Percentiles rank a stretch among this genome's conserved stretches.
These are phyloP conservation scores for Cryphonectria nitschkei DNA, from an alignment of 2,329 filamentous ascomycete species.

Conservation along the genomic window DNA sequence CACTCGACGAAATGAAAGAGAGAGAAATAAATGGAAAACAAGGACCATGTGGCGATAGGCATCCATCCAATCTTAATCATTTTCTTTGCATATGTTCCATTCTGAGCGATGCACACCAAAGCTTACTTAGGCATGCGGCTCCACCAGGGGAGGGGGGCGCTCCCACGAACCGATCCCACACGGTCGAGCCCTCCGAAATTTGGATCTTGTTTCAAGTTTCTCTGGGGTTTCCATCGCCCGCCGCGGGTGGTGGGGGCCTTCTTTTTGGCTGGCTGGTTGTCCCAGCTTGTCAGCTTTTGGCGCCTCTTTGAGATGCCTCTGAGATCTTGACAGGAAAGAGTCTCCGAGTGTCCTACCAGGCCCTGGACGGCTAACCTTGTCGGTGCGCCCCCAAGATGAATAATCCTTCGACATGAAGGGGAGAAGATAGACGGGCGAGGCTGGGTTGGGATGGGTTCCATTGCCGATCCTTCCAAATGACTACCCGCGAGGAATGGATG, in stretches of 20 bases:
- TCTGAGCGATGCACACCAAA: neutral
- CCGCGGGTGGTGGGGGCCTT: neutral
- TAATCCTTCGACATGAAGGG: neutral
- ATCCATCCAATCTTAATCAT: neutral
- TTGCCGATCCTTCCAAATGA: too few relatives aligned
- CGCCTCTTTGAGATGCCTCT: neutral
- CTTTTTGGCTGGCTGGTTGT: neutral
- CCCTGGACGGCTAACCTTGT: too few relatives aligned
- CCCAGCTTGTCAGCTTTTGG: neutral
- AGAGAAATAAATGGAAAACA: neutral
- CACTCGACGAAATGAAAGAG: neutral
- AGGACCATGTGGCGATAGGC: neutral
- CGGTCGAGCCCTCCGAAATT: neutral
- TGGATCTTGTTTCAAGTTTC: slow-evolving; percentile 5
- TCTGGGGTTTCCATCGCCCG: neutral
- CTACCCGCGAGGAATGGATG: too few relatives aligned
- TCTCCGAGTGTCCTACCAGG: too few relatives aligned
- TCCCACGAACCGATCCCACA: neutral
- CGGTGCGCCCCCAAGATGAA: neutral
- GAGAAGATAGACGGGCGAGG: too few relatives aligned
- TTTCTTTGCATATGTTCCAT: neutral
- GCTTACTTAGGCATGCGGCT: neutral
- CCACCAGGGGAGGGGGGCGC: neutral
- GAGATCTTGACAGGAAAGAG: neutral
- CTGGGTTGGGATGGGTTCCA: too few relatives aligned